phyloP scores from a whole-genome alignment of 345 rosid species.

The Aegle marmelos region DNA sequence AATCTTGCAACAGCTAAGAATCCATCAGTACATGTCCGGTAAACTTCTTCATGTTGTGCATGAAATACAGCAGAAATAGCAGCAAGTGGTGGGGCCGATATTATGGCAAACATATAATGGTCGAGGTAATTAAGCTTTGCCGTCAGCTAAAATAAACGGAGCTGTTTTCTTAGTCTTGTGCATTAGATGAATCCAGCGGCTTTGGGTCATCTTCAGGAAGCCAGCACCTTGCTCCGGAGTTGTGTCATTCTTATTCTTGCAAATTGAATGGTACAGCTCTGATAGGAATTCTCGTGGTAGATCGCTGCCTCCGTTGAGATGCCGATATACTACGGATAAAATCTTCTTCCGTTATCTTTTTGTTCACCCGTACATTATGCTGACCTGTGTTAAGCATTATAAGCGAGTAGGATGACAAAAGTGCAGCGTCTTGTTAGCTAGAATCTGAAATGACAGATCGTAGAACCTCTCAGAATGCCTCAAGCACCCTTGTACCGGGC shows the following conservation, averaged over 20 bases:
- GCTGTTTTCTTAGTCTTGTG: slow-evolving; percentile 91
- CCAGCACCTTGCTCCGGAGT: slow-evolving; percentile 93
- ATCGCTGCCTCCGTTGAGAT: slow-evolving; percentile 87
- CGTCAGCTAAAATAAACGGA: slow-evolving; percentile 74
- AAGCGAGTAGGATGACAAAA: slow-evolving; percentile 82
- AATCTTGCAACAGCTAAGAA: slow-evolving; percentile 93
- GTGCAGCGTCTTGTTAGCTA: slow-evolving; percentile 96
- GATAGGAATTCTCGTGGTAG: slow-evolving; percentile 82
- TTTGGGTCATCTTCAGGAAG: slow-evolving; percentile 92
- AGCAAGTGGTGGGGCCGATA: slow-evolving; percentile 98
- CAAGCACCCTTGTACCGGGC: slow-evolving; percentile 86
- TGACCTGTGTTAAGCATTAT: slow-evolving; percentile 98
- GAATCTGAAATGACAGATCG: slow-evolving; percentile 86
- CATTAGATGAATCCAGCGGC: slow-evolving; percentile 99
- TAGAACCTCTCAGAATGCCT: slow-evolving; percentile 97
- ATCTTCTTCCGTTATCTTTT: slow-evolving; percentile 96
- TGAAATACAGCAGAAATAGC: slow-evolving; percentile 97
- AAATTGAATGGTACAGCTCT: slow-evolving; percentile 80
- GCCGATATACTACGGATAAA: slow-evolving; percentile 91
- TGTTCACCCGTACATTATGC: slow-evolving; percentile 95
- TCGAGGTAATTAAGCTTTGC: slow-evolving; percentile 86
- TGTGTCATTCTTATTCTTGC: slow-evolving; percentile 95
- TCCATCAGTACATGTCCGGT: slow-evolving; percentile 94
- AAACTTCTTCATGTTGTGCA: slow-evolving; percentile 92
- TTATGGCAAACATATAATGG: slow-evolving; percentile 95